These are phyloP conservation scores for Alloascoidea africana DNA, from an alignment of 805 yeast genomes.

Conservation along the genomic window DNA sequence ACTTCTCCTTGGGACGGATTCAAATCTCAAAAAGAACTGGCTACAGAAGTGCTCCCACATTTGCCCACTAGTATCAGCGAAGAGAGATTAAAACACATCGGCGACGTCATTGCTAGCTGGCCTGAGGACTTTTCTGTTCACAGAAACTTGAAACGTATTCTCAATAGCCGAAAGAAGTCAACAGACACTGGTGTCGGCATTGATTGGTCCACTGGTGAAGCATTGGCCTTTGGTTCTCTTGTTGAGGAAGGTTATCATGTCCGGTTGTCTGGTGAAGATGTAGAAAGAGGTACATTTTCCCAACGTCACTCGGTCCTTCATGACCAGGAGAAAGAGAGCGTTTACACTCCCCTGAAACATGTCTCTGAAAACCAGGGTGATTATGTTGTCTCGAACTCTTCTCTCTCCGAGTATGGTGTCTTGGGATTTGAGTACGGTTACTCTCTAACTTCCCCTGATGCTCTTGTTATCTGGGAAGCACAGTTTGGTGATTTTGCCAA, in stretches of 20 bases:
- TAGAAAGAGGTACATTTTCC: constrained; percentile 99
- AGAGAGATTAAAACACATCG: constrained; percentile 58
- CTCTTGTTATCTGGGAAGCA: constrained; percentile 97
- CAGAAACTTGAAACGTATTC: constrained; percentile 90
- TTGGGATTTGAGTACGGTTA: constrained; percentile 99
- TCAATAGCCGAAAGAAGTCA: constrained; percentile 75
- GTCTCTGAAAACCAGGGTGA: constrained; percentile 71
- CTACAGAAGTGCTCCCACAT: constrained; percentile 90
- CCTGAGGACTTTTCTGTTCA: constrained; percentile 85
- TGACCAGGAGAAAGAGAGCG: constrained; percentile 78
- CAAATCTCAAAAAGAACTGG: constrained; percentile 93
- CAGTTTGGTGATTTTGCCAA: constrained; percentile 99
- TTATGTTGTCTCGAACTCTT: constrained; percentile 83
- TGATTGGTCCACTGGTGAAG: constrained; percentile 99
- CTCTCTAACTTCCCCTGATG: constrained; percentile 94
- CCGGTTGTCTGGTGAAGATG: constrained; percentile 98
- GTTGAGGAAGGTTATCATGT: constrained; percentile 90
- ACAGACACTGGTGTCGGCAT: constrained; percentile 83
- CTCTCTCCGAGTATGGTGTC: constrained; percentile 96
- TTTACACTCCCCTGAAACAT: constrained; percentile 76
- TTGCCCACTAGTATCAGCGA: constrained; percentile 86
- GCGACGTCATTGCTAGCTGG: constrained; percentile 62
- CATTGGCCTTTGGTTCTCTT: constrained; percentile 90
- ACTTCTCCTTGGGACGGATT: constrained; percentile 98
- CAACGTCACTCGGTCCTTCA: constrained; percentile 98